Conservation (phyloP, 441 rosid species). For the Erodium trifolium region DNA sequence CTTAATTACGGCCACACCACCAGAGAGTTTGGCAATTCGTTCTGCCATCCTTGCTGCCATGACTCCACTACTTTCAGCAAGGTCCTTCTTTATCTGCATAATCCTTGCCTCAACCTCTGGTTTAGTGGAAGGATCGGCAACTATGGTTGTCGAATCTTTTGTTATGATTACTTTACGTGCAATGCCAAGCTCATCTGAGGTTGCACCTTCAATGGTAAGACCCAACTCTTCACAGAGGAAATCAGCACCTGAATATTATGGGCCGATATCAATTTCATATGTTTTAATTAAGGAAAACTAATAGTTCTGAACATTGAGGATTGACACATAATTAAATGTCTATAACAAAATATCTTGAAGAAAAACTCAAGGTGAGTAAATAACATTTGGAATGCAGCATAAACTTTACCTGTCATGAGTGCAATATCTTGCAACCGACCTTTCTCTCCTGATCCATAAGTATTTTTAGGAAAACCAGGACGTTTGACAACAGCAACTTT, state of each 20-base stretch:
- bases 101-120: conserved; percentile 86
- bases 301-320: not conserved
- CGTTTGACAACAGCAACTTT: conserved; percentile 82
- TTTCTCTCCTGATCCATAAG: conserved; percentile 55
- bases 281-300: not conserved
- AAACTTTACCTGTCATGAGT: conserved; percentile 67
- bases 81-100: conserved; percentile 76
- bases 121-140: conserved; percentile 72
- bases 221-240: conserved; percentile 70
- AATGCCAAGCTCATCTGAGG: conserved; percentile 82
- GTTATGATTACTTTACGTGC: conserved; percentile 57
- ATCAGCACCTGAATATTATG: conserved; percentile 53
- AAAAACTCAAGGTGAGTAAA: not conserved
- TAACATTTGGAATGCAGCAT: conserved; percentile 2
- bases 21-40: conserved; percentile 74
- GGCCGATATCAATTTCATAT: not conserved
- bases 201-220: conserved; percentile 36
- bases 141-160: conserved; percentile 64
- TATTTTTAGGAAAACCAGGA: conserved; percentile 49
- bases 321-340: not conserved
- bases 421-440: conserved; percentile 89
- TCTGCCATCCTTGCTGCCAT: conserved; percentile 59
- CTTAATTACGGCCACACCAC: conserved; percentile 82
- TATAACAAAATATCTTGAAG: not conserved
- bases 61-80: conserved; percentile 54